Evolutionary conservation across 306 rosid species (phyloP), one percentile per base, ranked within the genome.

Genomic region (Lathyrus sativus): DNA sequence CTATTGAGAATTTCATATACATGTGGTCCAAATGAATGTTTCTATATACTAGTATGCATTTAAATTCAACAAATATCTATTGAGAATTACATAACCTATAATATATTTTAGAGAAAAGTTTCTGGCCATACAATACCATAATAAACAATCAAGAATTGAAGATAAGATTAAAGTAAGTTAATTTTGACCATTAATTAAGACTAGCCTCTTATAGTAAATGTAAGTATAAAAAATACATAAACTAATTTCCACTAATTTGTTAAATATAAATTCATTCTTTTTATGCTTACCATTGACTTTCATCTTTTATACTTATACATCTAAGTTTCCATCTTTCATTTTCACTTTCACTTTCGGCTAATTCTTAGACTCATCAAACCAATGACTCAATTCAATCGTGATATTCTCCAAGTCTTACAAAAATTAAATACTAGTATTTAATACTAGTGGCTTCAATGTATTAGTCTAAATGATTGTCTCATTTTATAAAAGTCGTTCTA

Each of bases 261-360:
- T 53, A 11, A 1, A 17, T 54, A 12, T 54, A 11, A 11, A 38
- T 26, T 72, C 29, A 26, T n/a, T 53, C 42, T 64, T 29, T 29
- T 29, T 13, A 11, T 17, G 12, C 2, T 15, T 33, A 73, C 2
- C 43, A 43, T 22, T 56, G 62, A 56, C 54, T 62, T 69, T 60
- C 15, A 41, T 22, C 33, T 53, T 53, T 53, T 4, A 19, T 53
- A 51, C 43, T 10, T 62, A 11, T 48, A 44, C 18, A 54, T 53
- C 72, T 43, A 43, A 2, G 55, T 45, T 58, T 46, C 50, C 14
- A 24, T 56, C 41, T 56, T 31, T 58, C 42, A 33, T 58, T 60
- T 67, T 67, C 62, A 35, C n/a, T n/a, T n/a, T n/a, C n/a, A n/a
- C 51, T 60, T 55, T 73, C 56, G 37, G 53, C 62, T 68, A 38